Evolutionary conservation across 768 basidiomycete species (phyloP).

Genomic region (Russula sp.): DNA sequence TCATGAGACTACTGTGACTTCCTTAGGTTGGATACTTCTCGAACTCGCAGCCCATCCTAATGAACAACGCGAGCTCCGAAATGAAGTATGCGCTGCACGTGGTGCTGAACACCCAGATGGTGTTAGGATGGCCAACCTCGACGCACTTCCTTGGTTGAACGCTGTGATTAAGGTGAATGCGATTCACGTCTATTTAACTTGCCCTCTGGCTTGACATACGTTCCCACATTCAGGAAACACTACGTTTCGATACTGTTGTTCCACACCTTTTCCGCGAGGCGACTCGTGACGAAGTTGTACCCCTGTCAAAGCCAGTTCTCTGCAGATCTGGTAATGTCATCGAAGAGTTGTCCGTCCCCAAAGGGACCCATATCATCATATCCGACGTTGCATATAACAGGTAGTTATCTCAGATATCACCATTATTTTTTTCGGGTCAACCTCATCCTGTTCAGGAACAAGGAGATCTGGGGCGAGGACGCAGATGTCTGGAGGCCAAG

Average conservation of each 20-base stretch:
- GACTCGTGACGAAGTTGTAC: constrained; percentile 26
- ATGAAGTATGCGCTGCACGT: constrained; percentile 15
- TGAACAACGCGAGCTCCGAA: constrained; percentile 16
- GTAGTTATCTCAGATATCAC: background rate
- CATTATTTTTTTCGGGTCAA: background rate
- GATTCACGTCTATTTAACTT: background rate
- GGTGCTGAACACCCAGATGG: background rate
- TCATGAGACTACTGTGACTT: constrained; percentile 14
- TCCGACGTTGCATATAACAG: constrained; percentile 18
- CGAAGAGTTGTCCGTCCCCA: constrained; percentile 4
- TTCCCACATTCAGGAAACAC: constrained; percentile 24
- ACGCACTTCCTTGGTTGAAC: constrained; percentile 11
- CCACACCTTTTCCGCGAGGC: constrained; percentile 21
- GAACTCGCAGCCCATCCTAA: constrained; percentile 14
- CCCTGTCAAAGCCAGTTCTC: constrained; percentile 14
- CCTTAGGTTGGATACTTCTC: constrained; percentile 19
- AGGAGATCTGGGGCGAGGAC: constrained; percentile 14
- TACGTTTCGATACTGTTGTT: constrained; percentile 26
- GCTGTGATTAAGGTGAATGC: constrained; percentile 22
- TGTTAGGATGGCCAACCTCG: background rate
- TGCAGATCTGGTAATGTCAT: constrained; percentile 8
- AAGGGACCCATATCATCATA: constrained; percentile 7
- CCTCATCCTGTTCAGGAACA: constrained; percentile 1
- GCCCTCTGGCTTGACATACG: background rate
- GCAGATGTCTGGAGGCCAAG: constrained; percentile 19